A percentile compares a stretch with the other conserved stretches of the same genome.
These are phyloP conservation scores for Periconia sp. DNA, from an alignment of 2,329 filamentous ascomycete genomes.

Conservation along the genomic window DNA sequence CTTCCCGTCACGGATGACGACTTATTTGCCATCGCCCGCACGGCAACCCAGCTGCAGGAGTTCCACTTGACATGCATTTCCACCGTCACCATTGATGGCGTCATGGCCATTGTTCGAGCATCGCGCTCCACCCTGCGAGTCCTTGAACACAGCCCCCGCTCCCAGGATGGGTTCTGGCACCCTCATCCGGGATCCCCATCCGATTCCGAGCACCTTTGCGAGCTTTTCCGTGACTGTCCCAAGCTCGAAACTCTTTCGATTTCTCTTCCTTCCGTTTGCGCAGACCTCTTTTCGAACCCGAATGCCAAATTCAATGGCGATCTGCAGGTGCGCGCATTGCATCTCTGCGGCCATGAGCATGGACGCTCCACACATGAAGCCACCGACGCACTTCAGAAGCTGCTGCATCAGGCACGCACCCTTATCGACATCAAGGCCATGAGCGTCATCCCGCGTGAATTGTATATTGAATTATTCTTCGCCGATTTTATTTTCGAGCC, in stretches of 20 bases:
- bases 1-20: slow-evolving; percentile 55
- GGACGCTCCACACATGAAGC: slow-evolving; percentile 39
- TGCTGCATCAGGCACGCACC: slow-evolving; percentile 45
- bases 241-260: slow-evolving; percentile 52
- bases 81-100: slow-evolving; percentile 55
- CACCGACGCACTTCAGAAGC: slow-evolving; percentile 40
- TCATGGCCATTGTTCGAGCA: slow-evolving; percentile 55
- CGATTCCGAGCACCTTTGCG: slow-evolving; percentile 52
- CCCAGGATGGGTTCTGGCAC: slow-evolving; percentile 55
- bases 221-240: slow-evolving; percentile 49
- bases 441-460: slow-evolving; percentile 39
- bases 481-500: slow-evolving; percentile 56
- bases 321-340: slow-evolving; percentile 52
- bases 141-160: slow-evolving; percentile 57
- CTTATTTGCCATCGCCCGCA: slow-evolving; percentile 53
- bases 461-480: slow-evolving; percentile 55
- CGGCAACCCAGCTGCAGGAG: slow-evolving; percentile 54
- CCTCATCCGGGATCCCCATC: slow-evolving; percentile 50
- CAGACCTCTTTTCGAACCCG: slow-evolving; percentile 49
- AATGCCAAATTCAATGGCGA: slow-evolving; percentile 50
- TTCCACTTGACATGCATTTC: slow-evolving; percentile 58
- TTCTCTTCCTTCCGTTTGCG: slow-evolving; percentile 52
- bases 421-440: slow-evolving; percentile 45
- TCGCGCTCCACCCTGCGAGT: slow-evolving; percentile 52
- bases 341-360: slow-evolving; percentile 48